phyloP scores from a whole-genome alignment of 495 filamentous ascomycete genomes.

The Xylaria grammica region DNA sequence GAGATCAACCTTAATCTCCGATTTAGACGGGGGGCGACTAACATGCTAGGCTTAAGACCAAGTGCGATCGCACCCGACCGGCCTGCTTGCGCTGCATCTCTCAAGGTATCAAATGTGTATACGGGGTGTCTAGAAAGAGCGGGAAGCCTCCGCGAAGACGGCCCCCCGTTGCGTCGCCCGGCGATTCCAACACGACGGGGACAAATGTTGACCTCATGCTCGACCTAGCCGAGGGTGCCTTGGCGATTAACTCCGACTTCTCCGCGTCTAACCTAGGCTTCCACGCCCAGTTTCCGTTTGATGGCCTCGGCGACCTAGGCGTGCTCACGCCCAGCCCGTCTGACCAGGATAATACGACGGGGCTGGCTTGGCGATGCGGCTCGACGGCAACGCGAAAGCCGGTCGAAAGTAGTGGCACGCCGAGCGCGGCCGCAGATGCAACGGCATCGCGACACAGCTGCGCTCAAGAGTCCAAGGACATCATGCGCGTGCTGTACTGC shows the following conservation, averaged over 20 bases:
- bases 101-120: background rate
- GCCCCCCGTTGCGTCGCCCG: constrained; percentile 5
- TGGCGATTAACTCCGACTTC: background rate
- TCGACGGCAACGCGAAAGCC: background rate
- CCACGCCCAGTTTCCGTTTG: constrained; percentile 2
- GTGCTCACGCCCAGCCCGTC: constrained; percentile 2
- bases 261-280: background rate
- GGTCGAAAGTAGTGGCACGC: background rate
- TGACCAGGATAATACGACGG: constrained; percentile 8
- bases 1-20: background rate
- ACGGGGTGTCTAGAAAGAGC: background rate
- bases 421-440: background rate
- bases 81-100: constrained; percentile 3
- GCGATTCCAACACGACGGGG: background rate
- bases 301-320: background rate
- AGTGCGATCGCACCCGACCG: constrained; percentile 9
- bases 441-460: constrained; percentile 2
- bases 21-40: background rate
- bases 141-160: constrained; percentile 11
- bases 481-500: constrained; percentile 3
- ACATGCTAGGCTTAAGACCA: constrained; percentile 5
- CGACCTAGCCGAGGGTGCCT: background rate
- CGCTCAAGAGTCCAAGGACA: constrained; percentile 2
- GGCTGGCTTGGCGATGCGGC: background rate
- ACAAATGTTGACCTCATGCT: constrained; percentile 3